Percentiles rank a stretch among this genome's conserved stretches.
Conservation (phyloP, 768 basidiomycete species). For the Mycena latifolia region DNA sequence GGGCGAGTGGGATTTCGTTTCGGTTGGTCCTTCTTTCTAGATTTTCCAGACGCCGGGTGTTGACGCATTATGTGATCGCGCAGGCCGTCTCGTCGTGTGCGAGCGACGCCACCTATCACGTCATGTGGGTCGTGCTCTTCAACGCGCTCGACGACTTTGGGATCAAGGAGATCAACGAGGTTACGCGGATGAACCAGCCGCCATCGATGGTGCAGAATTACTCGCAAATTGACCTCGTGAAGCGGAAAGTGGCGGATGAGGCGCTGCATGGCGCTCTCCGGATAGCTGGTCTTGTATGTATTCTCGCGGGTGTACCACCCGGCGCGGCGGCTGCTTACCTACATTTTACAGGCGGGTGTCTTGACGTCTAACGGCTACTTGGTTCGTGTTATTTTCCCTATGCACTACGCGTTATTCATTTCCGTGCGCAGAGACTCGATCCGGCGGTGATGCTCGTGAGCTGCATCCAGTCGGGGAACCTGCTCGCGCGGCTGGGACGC, state of each 20-base stretch:
- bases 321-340: constrained; percentile 4
- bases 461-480: constrained; percentile 84
- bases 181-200: constrained; percentile 49
- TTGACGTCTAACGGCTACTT: constrained; percentile 91
- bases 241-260: constrained; percentile 82
- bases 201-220: constrained; percentile 52
- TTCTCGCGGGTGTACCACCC: constrained; percentile 16
- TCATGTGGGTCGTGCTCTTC: constrained; percentile 91
- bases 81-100: constrained; percentile 73
- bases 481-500: constrained; percentile 86
- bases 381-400: constrained; percentile 52
- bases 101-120: constrained; percentile 91
- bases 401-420: not conserved
- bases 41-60: not conserved
- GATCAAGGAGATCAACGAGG: constrained; percentile 77
- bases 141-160: constrained; percentile 89
- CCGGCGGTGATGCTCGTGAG: constrained; percentile 92
- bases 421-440: constrained; percentile 70
- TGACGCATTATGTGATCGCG: constrained; percentile 7
- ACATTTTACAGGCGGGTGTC: constrained; percentile 74
- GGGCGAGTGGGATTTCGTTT: constrained; percentile 91
- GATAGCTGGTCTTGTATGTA: constrained; percentile 86
- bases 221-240: constrained; percentile 69
- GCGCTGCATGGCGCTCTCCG: constrained; percentile 88
- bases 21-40: constrained; percentile 49